Evolutionary conservation across 176 grass and related monocot genomes (phyloP).

Genomic region (Cenchrus purpureus): DNA sequence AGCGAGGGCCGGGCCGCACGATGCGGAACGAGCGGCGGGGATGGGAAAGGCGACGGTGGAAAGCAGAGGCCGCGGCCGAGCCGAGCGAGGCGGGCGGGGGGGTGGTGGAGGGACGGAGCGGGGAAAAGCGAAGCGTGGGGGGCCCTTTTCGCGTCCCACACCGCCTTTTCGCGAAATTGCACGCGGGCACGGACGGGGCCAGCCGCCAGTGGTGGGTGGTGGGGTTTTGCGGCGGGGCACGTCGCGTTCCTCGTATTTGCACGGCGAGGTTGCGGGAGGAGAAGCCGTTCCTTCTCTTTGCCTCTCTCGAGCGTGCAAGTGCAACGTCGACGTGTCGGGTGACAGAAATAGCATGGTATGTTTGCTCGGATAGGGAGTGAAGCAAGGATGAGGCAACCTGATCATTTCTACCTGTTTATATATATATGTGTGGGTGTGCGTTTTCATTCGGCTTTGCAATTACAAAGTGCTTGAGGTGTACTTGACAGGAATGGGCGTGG

Average conservation of each 20-base stretch:
- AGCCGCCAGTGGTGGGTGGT: too few relatives aligned
- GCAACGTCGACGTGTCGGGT: background rate
- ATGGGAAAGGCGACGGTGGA: background rate
- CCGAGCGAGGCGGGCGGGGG: background rate
- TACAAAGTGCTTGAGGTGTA: too few relatives aligned
- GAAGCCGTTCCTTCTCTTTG: too few relatives aligned
- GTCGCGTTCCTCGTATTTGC: background rate
- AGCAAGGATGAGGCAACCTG: background rate
- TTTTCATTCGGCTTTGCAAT: too few relatives aligned
- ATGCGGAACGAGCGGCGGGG: background rate
- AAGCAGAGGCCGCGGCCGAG: background rate
- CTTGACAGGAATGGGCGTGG: too few relatives aligned
- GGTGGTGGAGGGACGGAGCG: background rate
- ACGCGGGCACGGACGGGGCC: background rate
- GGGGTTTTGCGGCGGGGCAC: background rate
- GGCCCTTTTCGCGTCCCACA: constrained; percentile 16
- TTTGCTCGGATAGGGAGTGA: background rate
- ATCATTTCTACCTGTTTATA: too few relatives aligned
- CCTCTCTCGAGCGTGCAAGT: background rate
- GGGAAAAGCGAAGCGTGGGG: background rate
- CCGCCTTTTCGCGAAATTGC: constrained; percentile 26
- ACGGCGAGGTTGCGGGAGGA: background rate
- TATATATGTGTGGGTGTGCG: too few relatives aligned
- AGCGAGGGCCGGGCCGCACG: background rate
- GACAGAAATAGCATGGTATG: background rate